These are phyloP conservation scores for Beauveria pseudobassiana DNA, from an alignment of 2,329 filamentous ascomycete species.

Conservation along the genomic window DNA sequence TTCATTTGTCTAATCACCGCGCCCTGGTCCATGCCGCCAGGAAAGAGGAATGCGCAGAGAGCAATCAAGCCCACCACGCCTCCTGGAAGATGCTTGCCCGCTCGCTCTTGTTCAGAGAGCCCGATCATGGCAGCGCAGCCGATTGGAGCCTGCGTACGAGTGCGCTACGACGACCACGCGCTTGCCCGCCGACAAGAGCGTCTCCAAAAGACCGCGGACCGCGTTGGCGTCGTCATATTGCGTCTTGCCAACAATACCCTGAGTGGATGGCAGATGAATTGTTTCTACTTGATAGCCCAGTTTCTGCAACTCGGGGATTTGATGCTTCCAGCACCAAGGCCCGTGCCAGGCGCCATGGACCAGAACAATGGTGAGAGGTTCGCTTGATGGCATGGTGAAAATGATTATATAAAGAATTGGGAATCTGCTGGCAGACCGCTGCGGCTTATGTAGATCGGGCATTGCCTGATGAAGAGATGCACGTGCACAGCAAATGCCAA, in stretches of 20 bases:
- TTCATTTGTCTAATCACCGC: background rate
- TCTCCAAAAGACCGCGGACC: slow-evolving; percentile 20
- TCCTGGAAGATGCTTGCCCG: background rate
- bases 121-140: slow-evolving; percentile 13
- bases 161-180: slow-evolving; percentile 35
- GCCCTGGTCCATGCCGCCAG: slow-evolving; percentile 2
- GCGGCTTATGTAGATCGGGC: too few species aligned
- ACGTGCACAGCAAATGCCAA: too few species aligned
- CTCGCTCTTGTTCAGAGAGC: background rate
- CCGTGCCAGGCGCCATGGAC: slow-evolving; percentile 32
- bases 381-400: background rate
- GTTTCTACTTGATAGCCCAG: slow-evolving; percentile 18
- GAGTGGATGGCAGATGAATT: slow-evolving; percentile 26
- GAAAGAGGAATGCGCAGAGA: background rate
- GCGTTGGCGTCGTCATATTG: slow-evolving; percentile 24
- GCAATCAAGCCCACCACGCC: background rate
- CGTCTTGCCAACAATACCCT: slow-evolving; percentile 17
- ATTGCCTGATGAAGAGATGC: too few species aligned
- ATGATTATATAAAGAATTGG: too few species aligned
- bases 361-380: slow-evolving; percentile 24
- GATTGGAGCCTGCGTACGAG: slow-evolving; percentile 36
- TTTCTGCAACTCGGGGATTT: slow-evolving; percentile 24
- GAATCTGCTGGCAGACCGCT: too few species aligned
- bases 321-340: slow-evolving; percentile 22
- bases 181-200: slow-evolving; percentile 27